Conservation (phyloP, 768 basidiomycete species). For the Lepiota subincarnata region DNA sequence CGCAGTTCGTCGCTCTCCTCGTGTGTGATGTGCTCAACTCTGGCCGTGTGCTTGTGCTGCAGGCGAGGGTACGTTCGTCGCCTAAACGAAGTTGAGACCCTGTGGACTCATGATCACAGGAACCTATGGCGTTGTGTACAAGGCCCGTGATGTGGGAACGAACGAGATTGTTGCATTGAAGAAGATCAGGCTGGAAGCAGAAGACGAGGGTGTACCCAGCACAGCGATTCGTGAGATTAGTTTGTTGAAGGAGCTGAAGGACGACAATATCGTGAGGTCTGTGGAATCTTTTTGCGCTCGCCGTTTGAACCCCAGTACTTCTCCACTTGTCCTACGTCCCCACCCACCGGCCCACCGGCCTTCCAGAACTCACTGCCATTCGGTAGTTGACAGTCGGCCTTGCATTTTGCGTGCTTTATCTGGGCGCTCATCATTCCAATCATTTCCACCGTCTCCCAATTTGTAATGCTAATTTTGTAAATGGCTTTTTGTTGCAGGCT, state of each 20-base stretch:
- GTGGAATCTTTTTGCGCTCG: conserved; percentile 17
- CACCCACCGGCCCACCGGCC: not conserved
- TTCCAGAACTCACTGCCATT: conserved; percentile 2
- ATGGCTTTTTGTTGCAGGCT: conserved; percentile 47
- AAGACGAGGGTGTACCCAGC: conserved; percentile 97
- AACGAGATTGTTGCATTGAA: conserved; percentile 92
- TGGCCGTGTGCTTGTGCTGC: conserved; percentile 13
- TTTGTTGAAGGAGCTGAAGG: conserved; percentile 92
- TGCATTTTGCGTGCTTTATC: conserved; percentile 3
- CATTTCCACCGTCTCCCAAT: conserved; percentile 4
- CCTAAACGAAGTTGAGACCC: not conserved
- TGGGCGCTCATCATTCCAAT: conserved; percentile 10
- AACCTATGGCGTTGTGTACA: conserved; percentile 98
- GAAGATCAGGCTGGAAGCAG: conserved; percentile 97
- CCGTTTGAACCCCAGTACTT: not conserved
- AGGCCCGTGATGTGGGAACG: conserved; percentile 78
- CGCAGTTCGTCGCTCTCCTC: conserved; percentile 15
- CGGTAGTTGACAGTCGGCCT: not conserved
- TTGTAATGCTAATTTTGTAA: not conserved
- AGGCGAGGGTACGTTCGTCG: conserved; percentile 40
- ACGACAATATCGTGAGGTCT: conserved; percentile 93
- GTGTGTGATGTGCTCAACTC: conserved; percentile 5
- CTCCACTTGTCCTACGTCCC: conserved; percentile 5
- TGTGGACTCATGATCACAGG: conserved; percentile 44
- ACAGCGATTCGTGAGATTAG: conserved; percentile 99